phyloP scores from a whole-genome alignment of 2,329 filamentous ascomycete species.

The Ceratocystis ficicola region DNA sequence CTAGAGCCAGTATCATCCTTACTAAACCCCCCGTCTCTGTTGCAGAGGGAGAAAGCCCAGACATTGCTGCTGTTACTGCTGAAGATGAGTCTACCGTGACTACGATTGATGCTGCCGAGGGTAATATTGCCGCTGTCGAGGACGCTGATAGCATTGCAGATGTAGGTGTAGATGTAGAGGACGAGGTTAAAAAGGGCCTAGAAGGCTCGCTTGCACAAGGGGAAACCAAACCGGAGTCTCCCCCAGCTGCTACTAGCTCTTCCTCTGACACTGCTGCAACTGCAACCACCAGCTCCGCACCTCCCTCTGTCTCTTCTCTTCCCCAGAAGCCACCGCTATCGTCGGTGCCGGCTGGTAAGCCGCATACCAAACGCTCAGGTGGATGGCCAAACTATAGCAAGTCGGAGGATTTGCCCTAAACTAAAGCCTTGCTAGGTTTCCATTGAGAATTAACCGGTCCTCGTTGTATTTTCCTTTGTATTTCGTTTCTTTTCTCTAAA shows the following conservation, averaged over 20 bases:
- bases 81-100: background rate
- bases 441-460: too few relatives aligned
- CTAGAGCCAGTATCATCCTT: conserved; percentile 25
- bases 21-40: conserved; percentile 16
- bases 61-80: conserved; percentile 13
- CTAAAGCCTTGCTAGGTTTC: conserved; percentile 22
- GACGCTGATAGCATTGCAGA: background rate
- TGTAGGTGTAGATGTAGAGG: conserved; percentile 22
- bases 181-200: conserved; percentile 9
- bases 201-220: conserved; percentile 23
- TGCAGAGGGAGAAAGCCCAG: background rate
- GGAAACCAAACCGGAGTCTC: conserved; percentile 31
- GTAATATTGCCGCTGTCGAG: background rate
- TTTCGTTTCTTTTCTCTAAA: too few relatives aligned
- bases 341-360: conserved; percentile 30
- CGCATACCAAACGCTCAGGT: conserved; percentile 29
- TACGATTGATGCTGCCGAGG: background rate
- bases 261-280: conserved; percentile 25
- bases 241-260: conserved; percentile 25
- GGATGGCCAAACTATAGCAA: conserved; percentile 31
- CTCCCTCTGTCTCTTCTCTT: conserved; percentile 26
- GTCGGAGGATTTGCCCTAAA: conserved; percentile 28
- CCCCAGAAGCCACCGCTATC: conserved; percentile 20
- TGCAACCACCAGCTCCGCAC: background rate
- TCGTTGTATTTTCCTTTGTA: too few relatives aligned